Conservation (phyloP, 1,284 basidiomycete genomes). For the Omphalotus olearius region DNA sequence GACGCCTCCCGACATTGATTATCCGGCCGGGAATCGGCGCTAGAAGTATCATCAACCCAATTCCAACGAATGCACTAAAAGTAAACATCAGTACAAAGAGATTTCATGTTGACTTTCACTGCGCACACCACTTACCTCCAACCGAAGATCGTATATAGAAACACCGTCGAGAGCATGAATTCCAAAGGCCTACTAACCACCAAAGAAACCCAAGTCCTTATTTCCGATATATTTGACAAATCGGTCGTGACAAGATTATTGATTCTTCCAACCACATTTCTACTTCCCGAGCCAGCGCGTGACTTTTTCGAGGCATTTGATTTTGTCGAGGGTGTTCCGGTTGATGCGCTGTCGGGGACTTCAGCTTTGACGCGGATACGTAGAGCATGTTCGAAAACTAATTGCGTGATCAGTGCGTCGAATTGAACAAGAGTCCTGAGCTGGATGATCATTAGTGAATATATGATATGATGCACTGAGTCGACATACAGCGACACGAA, state of each 20-base stretch:
- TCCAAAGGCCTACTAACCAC: conserved; percentile 21
- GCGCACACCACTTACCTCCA: conserved; percentile 21
- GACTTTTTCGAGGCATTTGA: conserved; percentile 1
- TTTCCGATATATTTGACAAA: conserved; percentile 29
- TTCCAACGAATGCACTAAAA: conserved; percentile 45
- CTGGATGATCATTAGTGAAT: conserved; percentile 5
- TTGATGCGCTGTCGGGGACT: conserved; percentile 14
- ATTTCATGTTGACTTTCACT: background rate
- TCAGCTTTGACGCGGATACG: conserved; percentile 62
- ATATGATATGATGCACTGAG: background rate
- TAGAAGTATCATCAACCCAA: conserved; percentile 46
- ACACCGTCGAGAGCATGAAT: conserved; percentile 27
- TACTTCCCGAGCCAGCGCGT: background rate
- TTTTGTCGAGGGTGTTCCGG: too few species aligned
- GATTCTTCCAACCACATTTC: conserved; percentile 48
- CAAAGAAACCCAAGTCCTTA: background rate
- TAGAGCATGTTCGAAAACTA: conserved; percentile 69
- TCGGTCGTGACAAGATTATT: conserved; percentile 49
- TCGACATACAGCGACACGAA: conserved; percentile 23
- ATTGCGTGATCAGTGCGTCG: conserved; percentile 63
- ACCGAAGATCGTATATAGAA: conserved; percentile 31
- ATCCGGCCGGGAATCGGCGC: conserved; percentile 47
- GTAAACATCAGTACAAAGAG: background rate
- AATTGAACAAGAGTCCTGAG: conserved; percentile 45
- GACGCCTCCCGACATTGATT: conserved; percentile 26